Base-by-base conservation (phyloP, 2,329 filamentous ascomycete species). In the Curvularia sp. region DNA sequence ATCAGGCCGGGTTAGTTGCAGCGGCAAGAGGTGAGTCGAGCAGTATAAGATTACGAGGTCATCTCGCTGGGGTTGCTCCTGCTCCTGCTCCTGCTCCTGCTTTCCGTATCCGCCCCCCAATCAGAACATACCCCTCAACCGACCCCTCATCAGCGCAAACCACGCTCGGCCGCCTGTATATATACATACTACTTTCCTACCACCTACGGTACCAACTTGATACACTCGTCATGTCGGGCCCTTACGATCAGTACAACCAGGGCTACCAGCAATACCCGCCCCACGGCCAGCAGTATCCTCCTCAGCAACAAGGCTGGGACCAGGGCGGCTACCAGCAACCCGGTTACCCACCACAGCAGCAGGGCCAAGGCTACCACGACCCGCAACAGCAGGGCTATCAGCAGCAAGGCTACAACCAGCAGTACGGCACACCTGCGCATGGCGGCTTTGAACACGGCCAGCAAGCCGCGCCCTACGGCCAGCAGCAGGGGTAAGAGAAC, bases 401-500 rank as follows among this genome's bases (percentile, higher is more conserved):
- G 46, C 70, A 74, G 54, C 69, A 75, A 56, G 59, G 59, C 25
- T 65, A 66, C 49, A 68, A 73, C 58, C 65, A 69, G 25, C 69
- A 71, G 48, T 83, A 82, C 59, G 80, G 81, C 34, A 80, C 82
- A 15, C 81, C 82, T 28, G 73, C 73, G 28, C 73, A 80, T 21
- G 79, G 80, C 41, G 82, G 81, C n/a, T 83, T 82, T 68, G 80
- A 83, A 66, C 81, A 80, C 63, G 79, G 80, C 23, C 78, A 80
- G 55, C 66, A 71, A 47, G 63, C 65, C 54, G 66, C 67, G 25
- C 69, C 68, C 1, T 75, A 78, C 51, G 67, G 66, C 21, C 75
- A 77, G 54, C 73, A 75, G 25, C 74, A 74, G 72, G 74, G 71
- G 73, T 77, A 65, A 66, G 69, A 52, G 42, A 23, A 30, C 15